Base-by-base conservation (phyloP, 2,329 filamentous ascomycete genomes). In the Calonectria naviculata region DNA sequence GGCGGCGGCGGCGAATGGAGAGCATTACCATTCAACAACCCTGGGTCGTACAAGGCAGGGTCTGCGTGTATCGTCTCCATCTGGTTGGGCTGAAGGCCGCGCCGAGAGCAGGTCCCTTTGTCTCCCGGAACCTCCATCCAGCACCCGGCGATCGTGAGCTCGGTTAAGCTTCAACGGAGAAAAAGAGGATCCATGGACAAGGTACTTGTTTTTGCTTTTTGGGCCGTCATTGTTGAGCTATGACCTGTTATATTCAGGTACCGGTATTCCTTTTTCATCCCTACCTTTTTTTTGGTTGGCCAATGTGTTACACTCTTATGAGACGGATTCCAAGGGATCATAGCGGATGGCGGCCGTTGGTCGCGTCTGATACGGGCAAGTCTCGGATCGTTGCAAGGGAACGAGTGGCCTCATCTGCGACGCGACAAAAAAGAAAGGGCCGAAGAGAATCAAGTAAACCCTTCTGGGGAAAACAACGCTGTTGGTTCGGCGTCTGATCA, bases 361-460 rank as follows among this genome's bases (percentile, higher is more conserved):
- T n/a, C 52, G 31, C 52, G 31, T 26, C 52, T 38, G 52, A 58
- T 24, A 58, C 56, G 21, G 26, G 17, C 12, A n/a, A 12, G 56
- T 61, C 34, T 54, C 62, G 58, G 66, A 49, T 70, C 36, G 36
- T 46, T 60, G 67, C 68, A 65, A 54, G 58, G 67, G 46, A 54
- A 36, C 31, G 46, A 54, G 41, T 38, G 42, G 65, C 60, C 56
- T 60, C 71, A 68, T 58, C 28, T 65, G 31, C 62, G 34, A 49
- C 56, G 36, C 28, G 58, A 52, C 63, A 29, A 52, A 65, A 72
- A 61, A 70, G 71, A 65, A 70, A 52, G 67, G 67, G 52, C 67
- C 67, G 61, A 70, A 65, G 49, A 13, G n/a, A 61, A 29, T 29
- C 26, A 61, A 41, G 24, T 49, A 65, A 60, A 34, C 47, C 61